Evolutionary conservation across 805 yeast genomes (phyloP), one percentile per base, ranked within the genome.

Genomic region (Vanderwaltozyma tropicalis): DNA sequence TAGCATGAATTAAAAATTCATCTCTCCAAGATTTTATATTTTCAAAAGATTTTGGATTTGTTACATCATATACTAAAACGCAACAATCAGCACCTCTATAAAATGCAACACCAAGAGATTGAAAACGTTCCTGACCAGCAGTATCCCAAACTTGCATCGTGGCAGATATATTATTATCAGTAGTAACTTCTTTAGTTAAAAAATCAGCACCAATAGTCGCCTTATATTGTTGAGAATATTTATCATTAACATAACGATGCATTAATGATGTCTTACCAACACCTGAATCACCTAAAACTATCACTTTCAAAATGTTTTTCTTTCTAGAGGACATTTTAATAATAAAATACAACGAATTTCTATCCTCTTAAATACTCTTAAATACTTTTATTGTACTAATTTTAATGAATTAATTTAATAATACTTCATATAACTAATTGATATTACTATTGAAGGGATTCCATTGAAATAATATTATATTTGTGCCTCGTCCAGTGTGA

Each of bases 141-240:
- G 98, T 89, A 57, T 89, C 98, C 98, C 98, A 89, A 39, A 92
- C 81, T 63, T 83, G 89, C 64, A 66, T 62, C 5, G 71, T 66
- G 13, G 68, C 71, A 12, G 63, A 49, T 34, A 51, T 56, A 16
- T 29, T 30, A 60, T 81, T 92, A 59, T 92, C 97, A 41, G 92
- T 74, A 20, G 71, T 66, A 42, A 89, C 75, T 53, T 89, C 97
- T 61, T 88, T 89, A 28, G 96, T 89, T 45, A 87, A 71, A 58
- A 89, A 89, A 60, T 92, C 97, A 2, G 97, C 97, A 9, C 98
- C 98, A 48, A 89, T 89, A 13, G 98, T 89, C 21, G 97, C 96
- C 57, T 89, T 92, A 63, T 92, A 92, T 60, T 89, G 97, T 48
- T 88, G 89, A 29, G 87, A 77, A 64, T 89, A 89, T 69, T 87